phyloP scores from a whole-genome alignment of 2,329 filamentous ascomycete species.

The Fusarium chuoi region DNA sequence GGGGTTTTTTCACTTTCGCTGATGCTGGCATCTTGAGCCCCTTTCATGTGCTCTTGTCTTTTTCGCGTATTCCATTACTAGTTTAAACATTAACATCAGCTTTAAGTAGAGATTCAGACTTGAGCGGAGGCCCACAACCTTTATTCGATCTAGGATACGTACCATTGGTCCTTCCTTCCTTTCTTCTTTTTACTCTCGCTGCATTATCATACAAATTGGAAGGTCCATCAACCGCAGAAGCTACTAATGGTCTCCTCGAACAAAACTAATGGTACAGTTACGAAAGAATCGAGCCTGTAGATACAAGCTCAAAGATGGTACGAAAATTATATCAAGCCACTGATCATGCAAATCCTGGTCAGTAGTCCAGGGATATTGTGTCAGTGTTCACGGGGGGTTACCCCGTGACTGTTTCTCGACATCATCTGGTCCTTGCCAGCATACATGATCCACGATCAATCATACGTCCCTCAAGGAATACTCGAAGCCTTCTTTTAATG shows the following conservation, averaged over 20 bases:
- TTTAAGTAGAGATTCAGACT: background rate
- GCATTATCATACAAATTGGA: background rate
- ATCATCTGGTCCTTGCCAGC: background rate
- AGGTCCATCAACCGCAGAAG: too few relatives aligned
- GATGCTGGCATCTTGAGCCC: background rate
- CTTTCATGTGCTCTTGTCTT: background rate
- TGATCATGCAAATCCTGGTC: fast-evolving
- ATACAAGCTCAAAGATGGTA: background rate
- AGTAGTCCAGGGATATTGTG: background rate
- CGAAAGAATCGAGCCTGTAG: background rate
- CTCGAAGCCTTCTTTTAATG: background rate
- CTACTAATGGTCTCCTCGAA: background rate
- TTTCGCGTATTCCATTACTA: background rate
- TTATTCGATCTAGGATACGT: background rate
- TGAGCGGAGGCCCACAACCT: background rate
- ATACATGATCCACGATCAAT: too few relatives aligned
- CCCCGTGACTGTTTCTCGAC: too few relatives aligned
- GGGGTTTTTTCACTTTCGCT: background rate
- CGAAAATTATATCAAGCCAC: fast-evolving
- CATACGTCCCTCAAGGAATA: background rate
- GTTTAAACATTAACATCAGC: background rate
- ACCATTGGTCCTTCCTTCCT: background rate
- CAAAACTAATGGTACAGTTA: background rate
- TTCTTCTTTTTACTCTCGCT: background rate
- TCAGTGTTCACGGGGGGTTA: background rate